A percentile compares a stretch with the other conserved stretches of the same genome.
These are phyloP conservation scores for Chenopodium berlandieri DNA, from an alignment of 148 eudicot species.

Conservation along the genomic window DNA sequence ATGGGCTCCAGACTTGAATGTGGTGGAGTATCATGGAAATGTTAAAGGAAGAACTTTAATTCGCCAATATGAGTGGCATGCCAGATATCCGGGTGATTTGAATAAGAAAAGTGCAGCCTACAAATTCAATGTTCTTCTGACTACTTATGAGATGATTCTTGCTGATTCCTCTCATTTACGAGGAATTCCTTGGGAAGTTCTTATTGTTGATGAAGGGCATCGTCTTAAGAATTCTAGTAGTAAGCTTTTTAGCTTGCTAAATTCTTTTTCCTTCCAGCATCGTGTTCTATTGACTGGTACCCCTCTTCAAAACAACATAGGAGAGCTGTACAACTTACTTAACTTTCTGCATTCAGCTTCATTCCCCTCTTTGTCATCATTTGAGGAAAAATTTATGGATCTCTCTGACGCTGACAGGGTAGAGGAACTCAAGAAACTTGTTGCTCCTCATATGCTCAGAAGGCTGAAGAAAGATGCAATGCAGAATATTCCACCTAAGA, in stretches of 20 bases:
- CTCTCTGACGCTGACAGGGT: conserved; percentile 86
- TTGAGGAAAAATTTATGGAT: conserved; percentile 94
- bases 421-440: conserved; percentile 93
- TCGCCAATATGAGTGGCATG: conserved; percentile 95
- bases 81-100: conserved; percentile 38
- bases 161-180: conserved; percentile 81
- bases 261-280: conserved; percentile 84
- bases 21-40: conserved; percentile 93
- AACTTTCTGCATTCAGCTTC: conserved; percentile 88
- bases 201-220: conserved; percentile 97
- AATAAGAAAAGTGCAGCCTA: conserved; percentile 55
- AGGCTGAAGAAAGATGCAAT: conserved; percentile 95
- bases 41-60: conserved; percentile 72
- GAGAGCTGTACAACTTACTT: conserved; percentile 91
- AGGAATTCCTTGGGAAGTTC: conserved; percentile 95
- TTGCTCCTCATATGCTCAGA: conserved; percentile 98
- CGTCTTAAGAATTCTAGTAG: conserved; percentile 85
- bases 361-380: conserved; percentile 81
- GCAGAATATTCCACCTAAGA: conserved; percentile 98
- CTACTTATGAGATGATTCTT: conserved; percentile 96
- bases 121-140: conserved; percentile 89
- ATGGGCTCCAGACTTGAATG: conserved; percentile 96
- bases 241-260: conserved; percentile 87
- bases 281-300: conserved; percentile 96
- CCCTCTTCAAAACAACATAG: conserved; percentile 92